phyloP scores from a whole-genome alignment of 164 flowering plant genomes.

The Piper longum region DNA sequence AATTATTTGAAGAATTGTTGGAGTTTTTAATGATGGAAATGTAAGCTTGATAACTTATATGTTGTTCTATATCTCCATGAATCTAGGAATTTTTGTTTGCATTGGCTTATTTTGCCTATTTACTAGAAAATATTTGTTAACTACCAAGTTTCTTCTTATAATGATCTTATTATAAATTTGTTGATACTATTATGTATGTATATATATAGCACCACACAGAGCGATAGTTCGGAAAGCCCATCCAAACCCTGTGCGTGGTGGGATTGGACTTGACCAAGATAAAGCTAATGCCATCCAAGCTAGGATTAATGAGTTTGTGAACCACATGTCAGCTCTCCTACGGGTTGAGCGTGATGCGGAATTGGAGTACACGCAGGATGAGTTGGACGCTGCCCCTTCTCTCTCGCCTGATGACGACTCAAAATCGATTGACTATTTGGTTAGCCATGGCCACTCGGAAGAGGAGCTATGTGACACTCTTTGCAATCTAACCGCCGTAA shows the following conservation, averaged over 20 bases:
- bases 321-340: constrained; percentile 60
- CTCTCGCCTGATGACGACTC: constrained; percentile 42
- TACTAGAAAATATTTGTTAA: neutral
- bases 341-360: constrained; percentile 85
- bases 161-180: no score
- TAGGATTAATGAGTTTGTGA: constrained; percentile 60
- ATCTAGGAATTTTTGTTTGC: neutral
- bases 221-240: constrained; percentile 48
- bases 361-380: constrained; percentile 83
- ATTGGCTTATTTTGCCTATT: neutral
- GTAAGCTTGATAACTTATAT: neutral
- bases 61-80: no score
- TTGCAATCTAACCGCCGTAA: constrained; percentile 65
- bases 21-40: no score
- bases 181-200: neutral
- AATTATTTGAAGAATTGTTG: no score
- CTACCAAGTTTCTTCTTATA: no score
- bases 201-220: constrained; percentile 60
- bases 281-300: constrained; percentile 58
- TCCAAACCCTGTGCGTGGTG: constrained; percentile 35
- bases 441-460: constrained; percentile 81
- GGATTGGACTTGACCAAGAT: constrained; percentile 54
- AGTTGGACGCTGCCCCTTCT: constrained; percentile 64
- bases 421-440: constrained; percentile 75
- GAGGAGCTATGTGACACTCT: constrained; percentile 94